Conservation (phyloP, 257 asterid genomes). For the Solanum rostratum region DNA sequence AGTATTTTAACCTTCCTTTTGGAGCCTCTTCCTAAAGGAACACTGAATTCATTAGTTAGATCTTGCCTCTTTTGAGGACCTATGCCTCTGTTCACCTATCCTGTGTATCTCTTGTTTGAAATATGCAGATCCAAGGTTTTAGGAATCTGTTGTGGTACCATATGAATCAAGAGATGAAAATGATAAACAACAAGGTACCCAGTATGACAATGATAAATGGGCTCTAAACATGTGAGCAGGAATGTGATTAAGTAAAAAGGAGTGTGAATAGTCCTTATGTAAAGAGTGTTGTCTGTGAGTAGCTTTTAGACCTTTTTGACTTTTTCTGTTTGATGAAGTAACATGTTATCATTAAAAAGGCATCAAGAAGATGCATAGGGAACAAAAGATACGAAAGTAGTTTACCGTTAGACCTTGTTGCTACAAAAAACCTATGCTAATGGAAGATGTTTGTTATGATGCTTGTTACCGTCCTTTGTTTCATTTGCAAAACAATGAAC, state of each 20-base stretch:
- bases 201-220: background rate
- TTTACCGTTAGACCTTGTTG: background rate
- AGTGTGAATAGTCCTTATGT: background rate
- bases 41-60: background rate
- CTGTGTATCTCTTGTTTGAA: background rate
- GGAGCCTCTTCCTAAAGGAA: background rate
- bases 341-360: background rate
- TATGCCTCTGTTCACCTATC: background rate
- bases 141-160: background rate
- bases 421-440: background rate
- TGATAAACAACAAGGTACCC: background rate
- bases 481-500: background rate
- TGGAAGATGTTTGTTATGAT: background rate
- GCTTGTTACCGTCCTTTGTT: background rate
- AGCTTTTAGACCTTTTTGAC: background rate
- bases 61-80: background rate
- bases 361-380: background rate
- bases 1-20: background rate
- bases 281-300: background rate
- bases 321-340: background rate
- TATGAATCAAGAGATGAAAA: background rate
- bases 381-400: background rate
- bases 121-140: background rate
- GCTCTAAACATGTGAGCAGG: background rate
- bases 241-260: background rate